These are phyloP conservation scores for Fusarium sp. DNA, from an alignment of 2,329 filamentous ascomycete genomes.

Conservation along the genomic window DNA sequence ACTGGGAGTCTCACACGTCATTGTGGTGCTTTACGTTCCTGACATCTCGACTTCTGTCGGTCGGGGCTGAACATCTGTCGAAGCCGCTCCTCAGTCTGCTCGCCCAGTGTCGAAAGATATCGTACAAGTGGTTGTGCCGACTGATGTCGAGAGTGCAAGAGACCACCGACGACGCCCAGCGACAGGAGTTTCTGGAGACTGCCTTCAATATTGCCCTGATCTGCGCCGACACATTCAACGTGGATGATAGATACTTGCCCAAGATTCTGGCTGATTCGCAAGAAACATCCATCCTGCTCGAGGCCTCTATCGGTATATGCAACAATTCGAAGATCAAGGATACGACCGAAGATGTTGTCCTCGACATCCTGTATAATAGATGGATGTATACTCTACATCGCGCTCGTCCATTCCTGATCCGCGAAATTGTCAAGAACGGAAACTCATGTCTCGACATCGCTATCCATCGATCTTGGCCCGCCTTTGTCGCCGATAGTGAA, in stretches of 20 bases:
- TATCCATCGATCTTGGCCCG: constrained; percentile 29
- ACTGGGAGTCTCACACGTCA: constrained; percentile 39
- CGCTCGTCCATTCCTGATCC: neutral
- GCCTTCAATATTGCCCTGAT: constrained; percentile 17
- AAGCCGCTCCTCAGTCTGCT: neutral
- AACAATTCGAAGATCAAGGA: constrained; percentile 3
- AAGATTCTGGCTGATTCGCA: constrained; percentile 2
- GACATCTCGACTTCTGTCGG: constrained; percentile 28
- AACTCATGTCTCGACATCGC: constrained; percentile 28
- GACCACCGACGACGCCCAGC: constrained; percentile 5
- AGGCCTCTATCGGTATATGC: constrained; percentile 17
- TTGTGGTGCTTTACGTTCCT: constrained; percentile 34
- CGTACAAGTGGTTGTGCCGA: constrained; percentile 18
- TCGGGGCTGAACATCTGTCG: neutral
- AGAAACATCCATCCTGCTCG: constrained; percentile 26
- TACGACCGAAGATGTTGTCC: neutral
- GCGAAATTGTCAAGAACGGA: accelerated
- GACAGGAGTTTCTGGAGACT: constrained; percentile 12
- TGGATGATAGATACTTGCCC: neutral
- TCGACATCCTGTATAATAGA: constrained; percentile 14
- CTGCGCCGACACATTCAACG: constrained; percentile 31
- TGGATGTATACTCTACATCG: constrained; percentile 23
- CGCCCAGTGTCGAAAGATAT: constrained; percentile 3
- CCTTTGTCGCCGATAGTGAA: neutral
- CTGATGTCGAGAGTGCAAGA: constrained; percentile 8